Base-by-base conservation (phyloP, 306 rosid genomes). In the Cucurbita maxima region DNA sequence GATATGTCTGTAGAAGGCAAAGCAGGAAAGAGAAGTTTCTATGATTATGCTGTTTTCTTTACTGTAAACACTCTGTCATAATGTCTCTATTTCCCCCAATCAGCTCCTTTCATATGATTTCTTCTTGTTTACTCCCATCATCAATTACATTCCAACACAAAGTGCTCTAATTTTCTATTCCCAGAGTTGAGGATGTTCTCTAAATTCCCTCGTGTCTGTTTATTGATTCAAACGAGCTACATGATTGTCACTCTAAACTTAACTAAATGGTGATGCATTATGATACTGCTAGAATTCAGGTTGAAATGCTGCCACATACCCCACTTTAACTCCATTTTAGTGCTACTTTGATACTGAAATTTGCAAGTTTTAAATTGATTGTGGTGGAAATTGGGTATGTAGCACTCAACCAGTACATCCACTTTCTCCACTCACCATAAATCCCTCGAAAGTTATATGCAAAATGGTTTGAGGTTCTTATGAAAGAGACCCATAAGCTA, bases 351-450 rank as follows among this genome's bases (percentile, higher is more conserved):
- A 5, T 45, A 68, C 45, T 68, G 73, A 45, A 68, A 68, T 47
- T 20, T 13, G 56, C 14, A 19, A 56, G 56, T 45, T 45, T 68
- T 68, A 68, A 45, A 45, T 64, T 64, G 40, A 45, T 44, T 67
- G 73, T 67, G 55, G 73, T 69, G 74, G 58, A 48, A 48, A 48
- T 25, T 69, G 58, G 74, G 54, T 8, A 30, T 48, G 13, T 30
- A 25, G 74, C 74, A 69, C 74, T 69, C 58, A 47, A 69, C 58
- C 43, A 48, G 36, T 68, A 8, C 56, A 47, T 69, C 74, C 73
- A 68, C 73, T 47, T 68, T 30, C 74, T 69, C 74, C 74, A 69
- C 74, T 68, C 41, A 68, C 56, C 40, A 45, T 56, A 67, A 67
- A 12, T 2, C n/a, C 40, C 38, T 19, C n/a, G 1, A 58, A 58